Base-by-base conservation (phyloP, 1,284 basidiomycete genomes). In the Boletus putidus region DNA sequence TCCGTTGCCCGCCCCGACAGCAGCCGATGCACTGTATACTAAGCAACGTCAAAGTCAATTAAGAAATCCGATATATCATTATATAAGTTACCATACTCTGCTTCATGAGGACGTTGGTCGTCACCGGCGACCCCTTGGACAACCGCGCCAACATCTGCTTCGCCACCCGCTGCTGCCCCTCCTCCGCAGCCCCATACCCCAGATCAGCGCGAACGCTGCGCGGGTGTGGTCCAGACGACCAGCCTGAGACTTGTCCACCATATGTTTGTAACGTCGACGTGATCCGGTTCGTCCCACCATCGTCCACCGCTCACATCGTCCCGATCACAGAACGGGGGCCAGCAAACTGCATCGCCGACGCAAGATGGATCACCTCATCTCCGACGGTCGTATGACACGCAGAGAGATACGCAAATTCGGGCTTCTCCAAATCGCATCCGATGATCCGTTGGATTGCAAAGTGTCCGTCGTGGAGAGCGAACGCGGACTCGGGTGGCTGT, bases 131-230 rank as follows among this genome's bases (percentile, higher is more conserved):
- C n/a, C 52, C 57, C 47, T 59, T 66, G 55, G 49, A 54, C 52
- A 78, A 53, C 37, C 76, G 72, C 36, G 69, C 72, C 63, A 80
- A 57, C 44, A 80, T 76, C 62, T 76, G 73, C 66, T 70, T 74
- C 33, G 78, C 74, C 18, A 79, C 69, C 25, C 72, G 69, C 60
- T 79, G 71, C 49, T 72, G 66, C 23, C 78, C 78, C 53, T 75
- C 73, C 37, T 71, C 70, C 37, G 70, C 62, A 27, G 64, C 72
- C 47, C 37, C 53, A 54, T 78, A 79, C 46, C n/a, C n/a, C n/a
- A n/a, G n/a, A n/a, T n/a, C 31, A 31, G 11, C 31, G 31, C 31
- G 31, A 10, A 31, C 31, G 31, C 31, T 31, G 31, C 10, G 2
- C 10, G 27, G 27, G 27, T 29, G 8, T 29, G 27, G 8, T 29